phyloP scores from a whole-genome alignment of 2,329 filamentous ascomycete genomes.

The Cladosporium halotolerans region DNA sequence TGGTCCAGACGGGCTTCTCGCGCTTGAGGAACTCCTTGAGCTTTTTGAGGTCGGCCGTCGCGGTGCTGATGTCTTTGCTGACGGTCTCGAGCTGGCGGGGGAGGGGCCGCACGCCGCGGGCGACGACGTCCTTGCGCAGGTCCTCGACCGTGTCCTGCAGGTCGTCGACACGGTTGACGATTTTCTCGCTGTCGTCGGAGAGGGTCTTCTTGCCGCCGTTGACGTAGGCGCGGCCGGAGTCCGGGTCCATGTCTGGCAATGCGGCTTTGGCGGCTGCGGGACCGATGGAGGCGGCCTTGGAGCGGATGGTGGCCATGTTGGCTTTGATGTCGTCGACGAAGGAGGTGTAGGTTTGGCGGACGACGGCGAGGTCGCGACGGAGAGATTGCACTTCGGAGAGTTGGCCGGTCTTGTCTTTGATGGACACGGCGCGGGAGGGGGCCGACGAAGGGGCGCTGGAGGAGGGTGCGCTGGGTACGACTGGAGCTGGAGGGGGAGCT shows the following conservation, averaged over 20 bases:
- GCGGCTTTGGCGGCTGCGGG: conserved; percentile 62
- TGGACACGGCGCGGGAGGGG: conserved; percentile 12
- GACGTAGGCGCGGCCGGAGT: conserved; percentile 79
- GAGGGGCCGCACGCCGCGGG: conserved; percentile 82
- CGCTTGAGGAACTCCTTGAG: conserved; percentile 86
- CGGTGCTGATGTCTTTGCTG: conserved; percentile 75
- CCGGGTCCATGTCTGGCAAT: conserved; percentile 65
- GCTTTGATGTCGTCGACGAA: conserved; percentile 84
- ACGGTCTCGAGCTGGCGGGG: conserved; percentile 85
- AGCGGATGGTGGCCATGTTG: conserved; percentile 77
- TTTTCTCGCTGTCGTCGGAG: conserved; percentile 77
- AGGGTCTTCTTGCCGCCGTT: conserved; percentile 80
- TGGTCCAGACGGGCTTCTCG: conserved; percentile 96
- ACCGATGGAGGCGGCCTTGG: conserved; percentile 78
- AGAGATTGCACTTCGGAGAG: conserved; percentile 73
- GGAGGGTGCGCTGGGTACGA: conserved; percentile 31
- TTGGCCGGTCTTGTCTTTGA: conserved; percentile 50
- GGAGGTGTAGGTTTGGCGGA: conserved; percentile 86
- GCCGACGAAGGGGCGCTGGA: conserved; percentile 18
- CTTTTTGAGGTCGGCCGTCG: conserved; percentile 82
- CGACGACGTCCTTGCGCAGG: conserved; percentile 91
- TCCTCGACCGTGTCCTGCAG: conserved; percentile 97
- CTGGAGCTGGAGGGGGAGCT: conserved; percentile 33
- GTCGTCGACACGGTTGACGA: conserved; percentile 89
- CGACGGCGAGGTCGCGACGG: conserved; percentile 79